Percentiles rank a stretch among this genome's conserved stretches.
Conservation (phyloP, 2,329 filamentous ascomycete genomes). For the Fusarium sp. region DNA sequence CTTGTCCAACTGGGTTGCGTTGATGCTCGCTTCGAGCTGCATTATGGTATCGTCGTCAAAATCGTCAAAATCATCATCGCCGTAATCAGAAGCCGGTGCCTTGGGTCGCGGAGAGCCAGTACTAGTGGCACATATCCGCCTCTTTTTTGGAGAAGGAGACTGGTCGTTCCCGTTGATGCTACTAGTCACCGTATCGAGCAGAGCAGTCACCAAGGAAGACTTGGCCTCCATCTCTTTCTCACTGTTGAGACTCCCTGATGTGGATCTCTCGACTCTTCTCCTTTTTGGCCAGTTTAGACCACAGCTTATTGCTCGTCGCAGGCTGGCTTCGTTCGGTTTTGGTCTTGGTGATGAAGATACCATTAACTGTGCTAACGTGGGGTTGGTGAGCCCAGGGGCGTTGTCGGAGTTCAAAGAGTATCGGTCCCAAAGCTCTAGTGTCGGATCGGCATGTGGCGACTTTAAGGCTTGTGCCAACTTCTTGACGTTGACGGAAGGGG, state of each 20-base stretch:
- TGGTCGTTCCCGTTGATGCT: conserved; percentile 59
- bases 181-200: conserved; percentile 73
- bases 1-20: conserved; percentile 42
- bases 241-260: conserved; percentile 47
- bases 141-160: conserved; percentile 59
- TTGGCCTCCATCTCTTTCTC: conserved; percentile 60
- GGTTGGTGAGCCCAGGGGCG: conserved; percentile 61
- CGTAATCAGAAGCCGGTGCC: conserved; percentile 56
- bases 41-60: conserved; percentile 70
- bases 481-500: conserved; percentile 66
- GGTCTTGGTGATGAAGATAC: conserved; percentile 77
- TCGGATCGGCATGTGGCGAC: conserved; percentile 77
- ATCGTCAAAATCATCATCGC: conserved; percentile 67
- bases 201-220: conserved; percentile 66
- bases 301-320: conserved; percentile 76
- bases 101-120: conserved; percentile 36
- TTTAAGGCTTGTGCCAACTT: conserved; percentile 68
- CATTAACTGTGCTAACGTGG: conserved; percentile 72
- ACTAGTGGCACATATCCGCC: conserved; percentile 36
- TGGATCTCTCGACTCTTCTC: conserved; percentile 66
- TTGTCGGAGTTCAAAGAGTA: conserved; percentile 66
- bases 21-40: conserved; percentile 60
- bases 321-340: conserved; percentile 52
- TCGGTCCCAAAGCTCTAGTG: conserved; percentile 80
- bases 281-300: conserved; percentile 79